A percentile compares a stretch with the other conserved stretches of the same genome.
phyloP scores from a whole-genome alignment of 306 rosid species.

The Oemleria cerasiformis region DNA sequence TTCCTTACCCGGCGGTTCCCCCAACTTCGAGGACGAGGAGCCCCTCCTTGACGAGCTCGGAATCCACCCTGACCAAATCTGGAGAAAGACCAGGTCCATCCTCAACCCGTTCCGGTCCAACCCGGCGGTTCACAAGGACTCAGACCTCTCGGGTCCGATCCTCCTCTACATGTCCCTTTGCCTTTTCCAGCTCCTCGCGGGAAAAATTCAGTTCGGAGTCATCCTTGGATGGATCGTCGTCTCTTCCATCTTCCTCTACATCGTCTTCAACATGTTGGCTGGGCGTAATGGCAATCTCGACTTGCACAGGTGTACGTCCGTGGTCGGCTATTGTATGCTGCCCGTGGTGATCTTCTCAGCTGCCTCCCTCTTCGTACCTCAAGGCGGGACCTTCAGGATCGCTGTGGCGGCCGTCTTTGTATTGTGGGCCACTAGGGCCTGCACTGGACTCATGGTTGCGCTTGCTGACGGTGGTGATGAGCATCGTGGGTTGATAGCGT shows the following conservation, averaged over 20 bases:
- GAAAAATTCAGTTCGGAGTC: slow-evolving; percentile 94
- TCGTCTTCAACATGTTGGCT: slow-evolving; percentile 91
- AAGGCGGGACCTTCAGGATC: slow-evolving; percentile 50
- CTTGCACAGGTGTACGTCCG: slow-evolving; percentile 90
- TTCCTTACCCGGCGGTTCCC: slow-evolving; percentile 31
- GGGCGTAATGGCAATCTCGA: slow-evolving; percentile 84
- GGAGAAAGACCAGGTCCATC: slow-evolving; percentile 80
- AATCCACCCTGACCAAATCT: slow-evolving; percentile 94
- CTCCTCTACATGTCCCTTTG: slow-evolving; percentile 81
- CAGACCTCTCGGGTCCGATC: slow-evolving; percentile 92
- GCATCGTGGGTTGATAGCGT: slow-evolving; percentile 89
- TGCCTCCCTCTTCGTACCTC: slow-evolving; percentile 68
- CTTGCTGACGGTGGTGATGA: slow-evolving; percentile 92
- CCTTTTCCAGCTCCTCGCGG: slow-evolving; percentile 89
- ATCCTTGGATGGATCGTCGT: slow-evolving; percentile 96
- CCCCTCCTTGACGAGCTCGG: slow-evolving; percentile 97
- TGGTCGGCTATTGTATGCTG: slow-evolving; percentile 82
- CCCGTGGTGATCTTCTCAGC: slow-evolving; percentile 88
- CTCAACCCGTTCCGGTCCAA: slow-evolving; percentile 78
- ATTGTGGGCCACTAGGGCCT: slow-evolving; percentile 85
- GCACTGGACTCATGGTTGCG: slow-evolving; percentile 67
- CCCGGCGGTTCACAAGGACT: slow-evolving; percentile 64
- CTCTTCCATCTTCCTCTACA: slow-evolving; percentile 79
- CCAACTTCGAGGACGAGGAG: slow-evolving; percentile 82
- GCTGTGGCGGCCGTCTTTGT: slow-evolving; percentile 61